A percentile compares a stretch with the other conserved stretches of the same genome.
Evolutionary conservation across 2,329 filamentous ascomycete species (phyloP).

Genomic region (Coniochaeta ligniaria): DNA sequence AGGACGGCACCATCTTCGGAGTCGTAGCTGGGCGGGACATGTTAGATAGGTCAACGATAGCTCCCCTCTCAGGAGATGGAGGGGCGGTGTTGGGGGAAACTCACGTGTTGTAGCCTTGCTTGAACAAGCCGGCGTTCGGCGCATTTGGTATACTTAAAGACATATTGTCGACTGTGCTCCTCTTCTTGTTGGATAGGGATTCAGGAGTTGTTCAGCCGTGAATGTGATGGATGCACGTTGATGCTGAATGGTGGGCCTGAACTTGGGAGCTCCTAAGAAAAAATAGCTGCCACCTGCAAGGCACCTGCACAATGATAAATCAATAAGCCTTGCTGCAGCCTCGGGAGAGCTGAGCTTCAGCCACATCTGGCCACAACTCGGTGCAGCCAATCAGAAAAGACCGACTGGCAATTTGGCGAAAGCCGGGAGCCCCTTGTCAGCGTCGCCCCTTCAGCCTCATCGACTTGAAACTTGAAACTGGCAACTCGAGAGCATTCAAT

Average conservation of each 20-base stretch:
- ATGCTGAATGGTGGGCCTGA: not conserved
- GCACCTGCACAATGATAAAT: not conserved
- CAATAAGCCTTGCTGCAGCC: not conserved
- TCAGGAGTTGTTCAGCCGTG: not conserved
- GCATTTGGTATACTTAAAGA: constrained; percentile 94
- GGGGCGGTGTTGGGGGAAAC: constrained; percentile 19
- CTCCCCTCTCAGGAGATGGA: constrained; percentile 6
- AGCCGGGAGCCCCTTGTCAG: not conserved
- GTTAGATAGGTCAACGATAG: constrained; percentile 21
- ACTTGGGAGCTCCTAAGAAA: not conserved
- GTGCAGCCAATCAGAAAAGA: not conserved
- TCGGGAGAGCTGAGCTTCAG: not conserved
- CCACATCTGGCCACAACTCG: not conserved
- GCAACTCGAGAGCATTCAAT: not conserved
- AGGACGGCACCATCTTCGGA: constrained; percentile 98
- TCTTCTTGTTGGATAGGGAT: not conserved
- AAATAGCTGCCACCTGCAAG: constrained; percentile 3
- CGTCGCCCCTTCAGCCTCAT: constrained; percentile 1
- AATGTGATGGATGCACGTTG: not conserved
- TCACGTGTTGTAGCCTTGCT: constrained; percentile 93
- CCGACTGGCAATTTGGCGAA: not conserved
- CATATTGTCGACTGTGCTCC: constrained; percentile 46
- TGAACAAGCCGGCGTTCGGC: constrained; percentile 90
- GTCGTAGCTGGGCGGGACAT: constrained; percentile 67
- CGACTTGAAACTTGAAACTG: not conserved